Base-by-base conservation (phyloP, 1,284 basidiomycete genomes). In the Hypsizygus ulmarius region DNA sequence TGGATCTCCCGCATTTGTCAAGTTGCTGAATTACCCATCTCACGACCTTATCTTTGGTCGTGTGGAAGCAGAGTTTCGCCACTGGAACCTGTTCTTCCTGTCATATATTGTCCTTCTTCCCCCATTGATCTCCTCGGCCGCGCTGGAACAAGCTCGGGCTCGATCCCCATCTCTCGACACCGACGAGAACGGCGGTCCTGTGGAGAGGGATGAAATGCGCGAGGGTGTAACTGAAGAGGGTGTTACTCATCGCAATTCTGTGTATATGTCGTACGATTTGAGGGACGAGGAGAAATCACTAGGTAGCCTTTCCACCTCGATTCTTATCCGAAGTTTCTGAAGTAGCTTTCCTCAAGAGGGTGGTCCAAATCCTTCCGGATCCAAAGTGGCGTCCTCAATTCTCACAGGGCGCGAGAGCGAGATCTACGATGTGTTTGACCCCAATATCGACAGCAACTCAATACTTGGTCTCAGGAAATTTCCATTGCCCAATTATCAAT, bases 141-240 rank as follows among this genome's bases (percentile, higher is more conserved):
- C 47, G n/a, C 50, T 56, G 51, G 54, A 56, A 53, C 43, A 47
- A 42, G 19, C 44, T 47, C 32, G 38, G 39, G 42, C 34, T 48
- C 40, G 45, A 30, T 34, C 39, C 34, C 35, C 39, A 49, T 44
- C 42, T 46, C 37, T 41, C 25, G 40, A 35, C 39, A 43, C 38
- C 38, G 50, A 39, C 42, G 45, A 35, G 21, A 40, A 52, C 45
- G 43, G 43, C 38, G 40, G 37, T 33, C 46, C 16, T 35, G 49
- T 46, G 45, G 55, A 59, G 45, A 63, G 63, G 58, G 60, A 67
- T 67, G 66, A 62, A 53, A 67, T 67, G 65, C 62, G 54, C 55
- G 58, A 59, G 37, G 55, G 56, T 41, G 51, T 56, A 38, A 50
- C 48, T 32, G 58, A 58, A 50, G 63, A 61, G 52, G 63, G 57